Evolutionary conservation across 2,329 filamentous ascomycete species (phyloP), one percentile per base, ranked within the genome.

Genomic region (Diaporthe citriasiana): DNA sequence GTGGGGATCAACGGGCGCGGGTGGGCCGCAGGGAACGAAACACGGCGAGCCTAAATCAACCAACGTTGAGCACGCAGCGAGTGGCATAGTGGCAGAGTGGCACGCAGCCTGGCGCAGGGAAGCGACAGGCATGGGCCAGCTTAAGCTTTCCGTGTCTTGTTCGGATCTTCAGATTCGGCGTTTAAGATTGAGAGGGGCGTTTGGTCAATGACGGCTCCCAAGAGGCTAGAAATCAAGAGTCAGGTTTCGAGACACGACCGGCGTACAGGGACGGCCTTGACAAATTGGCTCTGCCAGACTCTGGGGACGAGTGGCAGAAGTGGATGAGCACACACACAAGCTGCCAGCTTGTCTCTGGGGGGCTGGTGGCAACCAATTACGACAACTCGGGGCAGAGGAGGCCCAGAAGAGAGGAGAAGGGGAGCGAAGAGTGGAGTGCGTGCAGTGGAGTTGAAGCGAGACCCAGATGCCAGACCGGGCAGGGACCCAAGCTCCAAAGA

Each of bases 1-100:
- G 63, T 68, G 63, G 63, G 38, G 63, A 53, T 40, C 63, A 66
- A 53, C 47, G 63, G 60, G 60, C 60, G 27, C 27, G 47, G 63
- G 63, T 68, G 63, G 63, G 33, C 63, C 63, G 47, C 45, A 35
- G 30, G 45, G 63, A 66, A 66, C 63, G 63, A 68, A 68, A 68
- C 63, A 68, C 33, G 47, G 63, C 63, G 63, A 53, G 63, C 63
- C 63, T 53, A 68, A 68, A 53, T 68, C 13, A 13, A 66, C 30
- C 10, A 19, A 68, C 63, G 47, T 53, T 53, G 63, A 53, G 47
- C 63, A 33, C 22, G 42, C 42, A 22, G 40, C 40, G 38, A 42
- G n/a, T 9, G 30, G 53, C 33, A 47, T 7, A 17, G n/a, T 17
- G 47, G 47, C 47, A 27, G 47, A n/a, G n/a, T 35, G 42, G 60